Base-by-base conservation (phyloP, 805 yeast species). In the Pichia kluyveri region DNA sequence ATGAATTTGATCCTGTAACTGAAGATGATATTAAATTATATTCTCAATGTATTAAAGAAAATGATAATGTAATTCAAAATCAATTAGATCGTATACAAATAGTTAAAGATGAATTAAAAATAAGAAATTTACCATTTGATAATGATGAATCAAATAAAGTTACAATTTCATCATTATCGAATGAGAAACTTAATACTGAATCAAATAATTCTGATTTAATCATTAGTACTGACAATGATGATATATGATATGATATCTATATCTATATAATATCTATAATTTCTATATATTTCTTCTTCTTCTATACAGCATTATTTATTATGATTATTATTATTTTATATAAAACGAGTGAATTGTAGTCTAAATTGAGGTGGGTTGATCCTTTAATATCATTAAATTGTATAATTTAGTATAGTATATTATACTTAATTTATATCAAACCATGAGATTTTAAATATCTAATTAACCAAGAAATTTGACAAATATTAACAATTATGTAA, bases 1-100 rank as follows among this genome's bases (percentile, higher is more conserved):
- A 63, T 11, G 69, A 68, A 31, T 80, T 76, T 54, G 57, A 62
- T 11, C 61, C 65, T 7, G 45, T 51, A 12, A 45, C 47, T 3
- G 66, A 64, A 5, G 69, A 68, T 12, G 87, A 82, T 56, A 57
- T 67, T n/a, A 60, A 65, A 15, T 57, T 83, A 15, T 83, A 75
- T 61, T 59, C 55, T 7, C 83, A 77, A n/a, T 71, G 82, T 10
- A 69, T 81, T 17, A 55, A 58, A 9, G 90, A 83, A 53, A 83
- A 83, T 59, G 62, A 68, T 12, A 58, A 60, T 3, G 84, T 82
- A n/a, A 65, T 82, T 23, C 55, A 60, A 3, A 80, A 76, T 56
- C 82, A 81, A 57, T 50, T 59, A 11, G 66, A 69, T 38, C 64
- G 83, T 49, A 57, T 80, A 4, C 65, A 62, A 3, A 69, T 71